These are phyloP conservation scores for Ophiostoma novo-ulmi DNA, from an alignment of 2,329 filamentous ascomycete genomes.

Conservation along the genomic window DNA sequence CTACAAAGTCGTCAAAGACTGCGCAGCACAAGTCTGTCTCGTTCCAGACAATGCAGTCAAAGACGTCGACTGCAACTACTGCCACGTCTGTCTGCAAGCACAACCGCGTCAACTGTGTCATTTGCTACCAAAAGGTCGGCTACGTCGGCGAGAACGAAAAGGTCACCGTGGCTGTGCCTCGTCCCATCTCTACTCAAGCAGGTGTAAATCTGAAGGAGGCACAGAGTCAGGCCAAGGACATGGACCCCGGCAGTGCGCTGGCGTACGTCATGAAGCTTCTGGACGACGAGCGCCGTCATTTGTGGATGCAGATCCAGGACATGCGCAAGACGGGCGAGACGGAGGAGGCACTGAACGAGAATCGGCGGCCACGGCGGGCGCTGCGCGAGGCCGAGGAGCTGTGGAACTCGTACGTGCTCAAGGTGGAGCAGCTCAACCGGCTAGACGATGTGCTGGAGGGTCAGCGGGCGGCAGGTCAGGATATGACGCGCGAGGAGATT, in stretches of 20 bases:
- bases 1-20: slow-evolving; percentile 12
- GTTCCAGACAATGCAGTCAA: slow-evolving; percentile 19
- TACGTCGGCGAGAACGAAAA: slow-evolving; percentile 18
- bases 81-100: slow-evolving; percentile 22
- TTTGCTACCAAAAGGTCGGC: slow-evolving; percentile 26
- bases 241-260: slow-evolving; percentile 61
- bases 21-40: slow-evolving; percentile 22
- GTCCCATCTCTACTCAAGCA: slow-evolving; percentile 17
- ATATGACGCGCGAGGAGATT: slow-evolving; percentile 58
- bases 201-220: neutral
- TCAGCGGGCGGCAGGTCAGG: slow-evolving; percentile 61
- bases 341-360: slow-evolving; percentile 21
- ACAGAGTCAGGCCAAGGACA: slow-evolving; percentile 5
- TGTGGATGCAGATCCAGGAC: slow-evolving; percentile 63
- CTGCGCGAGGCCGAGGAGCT: slow-evolving; percentile 26
- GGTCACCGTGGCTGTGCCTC: slow-evolving; percentile 27
- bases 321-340: slow-evolving; percentile 36
- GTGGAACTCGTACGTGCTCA: slow-evolving; percentile 28
- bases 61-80: neutral
- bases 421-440: slow-evolving; percentile 39
- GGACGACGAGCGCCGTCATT: slow-evolving; percentile 71
- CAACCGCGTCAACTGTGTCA: slow-evolving; percentile 28
- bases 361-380: slow-evolving; percentile 20
- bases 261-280: slow-evolving; percentile 78
- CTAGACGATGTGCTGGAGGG: slow-evolving; percentile 80